Conservation (phyloP, 257 asterid species). For the Capsicum chinense region DNA sequence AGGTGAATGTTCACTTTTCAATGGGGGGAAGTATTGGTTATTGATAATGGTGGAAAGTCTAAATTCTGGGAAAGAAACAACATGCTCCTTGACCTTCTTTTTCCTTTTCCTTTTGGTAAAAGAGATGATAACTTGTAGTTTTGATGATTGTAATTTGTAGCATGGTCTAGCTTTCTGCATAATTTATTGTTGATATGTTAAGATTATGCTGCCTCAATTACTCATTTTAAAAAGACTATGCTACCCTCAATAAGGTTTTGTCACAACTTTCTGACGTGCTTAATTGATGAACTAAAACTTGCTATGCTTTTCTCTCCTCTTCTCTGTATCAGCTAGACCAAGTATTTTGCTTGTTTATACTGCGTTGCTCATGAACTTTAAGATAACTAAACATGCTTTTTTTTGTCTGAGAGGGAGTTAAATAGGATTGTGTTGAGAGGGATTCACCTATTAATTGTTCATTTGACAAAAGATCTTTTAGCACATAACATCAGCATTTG, state of each 20-base stretch:
- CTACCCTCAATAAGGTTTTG: not conserved
- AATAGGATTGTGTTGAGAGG: not conserved
- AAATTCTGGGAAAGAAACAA: not conserved
- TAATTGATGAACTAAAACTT: not conserved
- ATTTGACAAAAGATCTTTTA: slow-evolving; percentile 4
- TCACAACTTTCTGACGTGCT: not conserved
- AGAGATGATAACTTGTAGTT: not conserved
- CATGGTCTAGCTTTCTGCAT: not conserved
- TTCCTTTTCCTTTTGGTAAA: not conserved
- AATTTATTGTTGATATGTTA: not conserved
- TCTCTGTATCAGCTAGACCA: not conserved
- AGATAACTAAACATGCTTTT: not conserved
- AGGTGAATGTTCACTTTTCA: not conserved
- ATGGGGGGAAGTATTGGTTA: not conserved
- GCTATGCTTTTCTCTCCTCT: not conserved
- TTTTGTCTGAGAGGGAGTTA: not conserved
- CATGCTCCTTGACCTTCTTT: not conserved
- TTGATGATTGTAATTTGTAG: not conserved
- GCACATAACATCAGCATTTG: slow-evolving; percentile 11
- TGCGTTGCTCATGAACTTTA: not conserved
- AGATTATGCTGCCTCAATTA: not conserved
- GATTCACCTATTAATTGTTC: not conserved
- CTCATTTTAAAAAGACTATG: not conserved
- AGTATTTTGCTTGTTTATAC: not conserved
- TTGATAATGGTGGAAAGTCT: not conserved